These are phyloP conservation scores for Xylaria longipes DNA, from an alignment of 495 filamentous ascomycete species.

Conservation along the genomic window DNA sequence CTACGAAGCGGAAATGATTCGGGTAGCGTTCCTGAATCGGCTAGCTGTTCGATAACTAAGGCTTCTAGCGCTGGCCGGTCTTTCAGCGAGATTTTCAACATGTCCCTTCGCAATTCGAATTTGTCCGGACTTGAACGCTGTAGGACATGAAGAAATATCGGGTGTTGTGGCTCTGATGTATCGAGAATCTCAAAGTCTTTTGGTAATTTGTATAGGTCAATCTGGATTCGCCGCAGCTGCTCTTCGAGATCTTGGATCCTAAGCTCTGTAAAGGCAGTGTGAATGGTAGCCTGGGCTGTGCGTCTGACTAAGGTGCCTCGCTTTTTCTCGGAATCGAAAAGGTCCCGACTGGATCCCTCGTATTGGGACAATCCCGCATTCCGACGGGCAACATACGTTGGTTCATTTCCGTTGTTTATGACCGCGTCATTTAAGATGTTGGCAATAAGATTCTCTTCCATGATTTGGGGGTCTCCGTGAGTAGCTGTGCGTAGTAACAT, in stretches of 20 bases:
- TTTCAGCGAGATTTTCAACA: not conserved
- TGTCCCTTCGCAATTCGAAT: not conserved
- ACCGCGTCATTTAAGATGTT: not conserved
- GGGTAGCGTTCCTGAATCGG: not conserved
- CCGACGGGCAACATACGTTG: not conserved
- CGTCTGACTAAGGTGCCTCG: not conserved
- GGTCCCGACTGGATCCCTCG: not conserved
- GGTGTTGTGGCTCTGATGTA: not conserved
- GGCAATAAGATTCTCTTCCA: not conserved
- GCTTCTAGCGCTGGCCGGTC: slow-evolving; percentile 9
- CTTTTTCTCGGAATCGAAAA: not conserved
- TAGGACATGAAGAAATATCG: not conserved
- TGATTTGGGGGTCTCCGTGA: not conserved
- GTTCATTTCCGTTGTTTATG: not conserved
- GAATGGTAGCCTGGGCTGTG: not conserved
- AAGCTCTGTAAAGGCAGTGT: slow-evolving; percentile 6
- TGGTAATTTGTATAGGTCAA: slow-evolving; percentile 2
- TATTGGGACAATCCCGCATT: not conserved
- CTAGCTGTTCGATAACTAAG: not conserved
- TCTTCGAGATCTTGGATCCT: slow-evolving; percentile 18
- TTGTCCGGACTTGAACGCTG: not conserved
- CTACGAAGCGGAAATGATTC: not conserved
- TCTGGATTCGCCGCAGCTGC: not conserved
- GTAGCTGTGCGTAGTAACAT: too few species aligned
- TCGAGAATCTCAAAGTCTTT: not conserved